Evolutionary conservation across 495 filamentous ascomycete genomes (phyloP), one percentile per base, ranked within the genome.

Genomic region (Cercophora samala): DNA sequence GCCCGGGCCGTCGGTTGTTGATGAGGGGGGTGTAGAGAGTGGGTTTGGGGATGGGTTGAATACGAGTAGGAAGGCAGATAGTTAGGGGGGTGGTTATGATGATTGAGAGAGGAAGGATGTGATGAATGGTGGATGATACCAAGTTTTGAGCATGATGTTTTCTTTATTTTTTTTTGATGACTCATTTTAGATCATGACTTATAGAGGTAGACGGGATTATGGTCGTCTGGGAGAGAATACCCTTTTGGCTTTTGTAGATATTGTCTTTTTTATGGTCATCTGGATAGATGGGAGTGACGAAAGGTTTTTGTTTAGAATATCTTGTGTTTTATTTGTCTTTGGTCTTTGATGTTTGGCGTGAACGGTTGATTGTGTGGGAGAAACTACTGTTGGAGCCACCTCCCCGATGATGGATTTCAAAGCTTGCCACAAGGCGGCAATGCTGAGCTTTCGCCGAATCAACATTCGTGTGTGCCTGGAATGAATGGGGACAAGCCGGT

Each of bases 1-100:
- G 15, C 37, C 13, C 5, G 37, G 37, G 5, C 37, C 37, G 32
- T 37, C 63, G n/a, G 23, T 68, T 22, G 32, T 67, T 32, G 60
- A 67, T 42, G 64, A 70, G 68, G 61, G 32, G 23, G 68, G 68
- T 51, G 61, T 51, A 6, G 68, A 70, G 32, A n/a, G 62, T 1
- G 66, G 63, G 5, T 59, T 68, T 3, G 66, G 66, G 23, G 66
- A 65, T 15, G 66, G 69, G 11, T 15, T 65, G 9, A 52, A 24
- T 15, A 1, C 58, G 54, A 56, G 19, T 21, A 21, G 54, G 8
- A 56, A 24, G 22, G 54, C 54, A 4, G 54, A 56, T 21, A 24
- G 21, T 24, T 24, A 24, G 54, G 54, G 54, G 54, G 19, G n/a
- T n/a, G n/a, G 19, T 13, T 13, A 46, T 46, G 37, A 46, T 46